phyloP scores from a whole-genome alignment of 805 yeast species.

The Myxozyma sirexii region DNA sequence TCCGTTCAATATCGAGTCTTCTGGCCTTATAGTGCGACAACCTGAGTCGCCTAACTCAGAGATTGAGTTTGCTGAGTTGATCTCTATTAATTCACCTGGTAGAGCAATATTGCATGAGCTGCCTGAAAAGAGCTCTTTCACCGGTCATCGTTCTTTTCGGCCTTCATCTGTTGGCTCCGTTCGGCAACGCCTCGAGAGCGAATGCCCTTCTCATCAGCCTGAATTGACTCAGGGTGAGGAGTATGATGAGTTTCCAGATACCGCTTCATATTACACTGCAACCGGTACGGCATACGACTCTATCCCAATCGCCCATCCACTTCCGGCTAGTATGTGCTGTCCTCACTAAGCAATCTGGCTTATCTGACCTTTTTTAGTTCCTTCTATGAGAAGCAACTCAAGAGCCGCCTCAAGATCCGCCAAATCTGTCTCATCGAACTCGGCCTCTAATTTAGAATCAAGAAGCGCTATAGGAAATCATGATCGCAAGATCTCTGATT shows the following conservation, averaged over 20 bases:
- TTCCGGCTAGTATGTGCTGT: neutral
- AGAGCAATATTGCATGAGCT: neutral
- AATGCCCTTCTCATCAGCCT: no score
- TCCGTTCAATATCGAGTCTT: neutral
- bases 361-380: neutral
- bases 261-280: neutral
- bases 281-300: neutral
- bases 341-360: neutral
- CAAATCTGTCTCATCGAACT: no score
- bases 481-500: conserved; percentile 17
- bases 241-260: neutral
- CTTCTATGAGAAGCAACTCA: no score
- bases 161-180: neutral
- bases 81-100: neutral
- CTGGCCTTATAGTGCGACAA: neutral
- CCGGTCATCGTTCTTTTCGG: no score
- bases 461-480: neutral
- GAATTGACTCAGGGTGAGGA: no score
- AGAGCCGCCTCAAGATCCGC: no score
- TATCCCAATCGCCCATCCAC: neutral
- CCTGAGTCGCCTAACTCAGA: neutral
- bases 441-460: no score
- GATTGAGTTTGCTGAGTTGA: neutral
- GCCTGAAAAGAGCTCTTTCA: no score
- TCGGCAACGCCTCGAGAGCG: no score